These are phyloP conservation scores for Vararia minispora DNA, from an alignment of 768 basidiomycete species.

Conservation along the genomic window DNA sequence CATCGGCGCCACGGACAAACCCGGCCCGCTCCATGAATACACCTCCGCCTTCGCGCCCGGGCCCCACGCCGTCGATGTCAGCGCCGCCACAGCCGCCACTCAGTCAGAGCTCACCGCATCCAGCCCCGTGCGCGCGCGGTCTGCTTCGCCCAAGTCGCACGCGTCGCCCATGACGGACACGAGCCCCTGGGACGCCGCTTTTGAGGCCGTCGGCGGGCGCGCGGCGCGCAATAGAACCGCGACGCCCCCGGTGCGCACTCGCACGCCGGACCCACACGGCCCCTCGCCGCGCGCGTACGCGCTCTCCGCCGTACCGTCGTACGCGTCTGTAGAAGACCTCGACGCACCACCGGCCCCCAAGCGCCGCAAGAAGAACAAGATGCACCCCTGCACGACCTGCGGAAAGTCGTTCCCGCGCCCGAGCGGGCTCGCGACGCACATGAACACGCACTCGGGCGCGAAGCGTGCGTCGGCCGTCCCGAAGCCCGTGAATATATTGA, in stretches of 20 bases:
- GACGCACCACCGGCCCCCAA: constrained; percentile 7
- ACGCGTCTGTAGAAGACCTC: constrained; percentile 5
- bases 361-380: constrained; percentile 30
- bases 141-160: too few species aligned
- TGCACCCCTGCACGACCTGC: constrained; percentile 37
- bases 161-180: too few species aligned
- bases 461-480: constrained; percentile 40
- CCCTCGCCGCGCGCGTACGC: neutral
- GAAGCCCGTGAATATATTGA: too few species aligned
- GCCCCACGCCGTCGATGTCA: too few species aligned
- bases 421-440: constrained; percentile 39
- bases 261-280: neutral
- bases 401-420: constrained; percentile 37
- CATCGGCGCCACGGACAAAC: too few species aligned
- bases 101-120: too few species aligned
- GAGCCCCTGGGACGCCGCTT: too few species aligned
- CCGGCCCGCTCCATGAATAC: too few species aligned
- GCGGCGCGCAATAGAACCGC: neutral
- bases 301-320: neutral
- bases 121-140: too few species aligned
- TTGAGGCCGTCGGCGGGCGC: too few species aligned
- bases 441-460: constrained; percentile 41
- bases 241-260: neutral
- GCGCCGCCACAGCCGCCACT: too few species aligned
- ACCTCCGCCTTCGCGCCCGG: too few species aligned